Evolutionary conservation across 768 basidiomycete genomes (phyloP), one percentile per base, ranked within the genome.

Genomic region (Harrya chromipes): DNA sequence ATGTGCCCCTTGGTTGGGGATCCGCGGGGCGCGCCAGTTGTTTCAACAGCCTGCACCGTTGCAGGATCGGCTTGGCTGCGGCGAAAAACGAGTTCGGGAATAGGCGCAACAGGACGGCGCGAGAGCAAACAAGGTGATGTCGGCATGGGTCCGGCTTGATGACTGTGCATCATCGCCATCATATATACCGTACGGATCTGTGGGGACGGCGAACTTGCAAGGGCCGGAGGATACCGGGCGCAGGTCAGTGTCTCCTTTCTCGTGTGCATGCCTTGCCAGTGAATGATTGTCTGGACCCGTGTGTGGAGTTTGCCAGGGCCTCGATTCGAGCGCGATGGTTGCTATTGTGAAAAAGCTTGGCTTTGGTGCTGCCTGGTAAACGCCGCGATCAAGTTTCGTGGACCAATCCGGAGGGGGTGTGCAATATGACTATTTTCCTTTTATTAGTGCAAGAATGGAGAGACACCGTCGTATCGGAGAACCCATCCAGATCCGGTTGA

Each of bases 61-160:
- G 41, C 34, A 54, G 46, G 53, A 60, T 61, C 64, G 61, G 64
- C 52, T 59, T 34, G 47, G 39, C 52, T 45, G 63, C 59, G 61
- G 59, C 51, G 11, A 42, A 56, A 56, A 45, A 52, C 56, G 53
- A 53, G 43, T 26, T 37, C 56, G 55, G 63, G 33, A 58, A 53
- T 52, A 42, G 38, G 54, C 49, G 54, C 46, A 53, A 44, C 33
- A 14, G 14, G 14, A 16, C 6, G 33, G 33, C 16, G 33, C 29
- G 29, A 2, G 53, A 23, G 42, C 47, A 42, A 35, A 50, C 48
- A 51, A 54, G 50, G 52, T 55, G 48, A 37, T 26, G 45, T 27
- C 47, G 33, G 33, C 11, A 31, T 33, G 13, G 33, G 14, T 33
- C 33, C 16, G 13, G 31, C 6, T 33, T 14, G 33, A 33, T 14